These are phyloP conservation scores for Paramarasmius palmivorus DNA, from an alignment of 1,284 basidiomycete genomes.

Conservation along the genomic window DNA sequence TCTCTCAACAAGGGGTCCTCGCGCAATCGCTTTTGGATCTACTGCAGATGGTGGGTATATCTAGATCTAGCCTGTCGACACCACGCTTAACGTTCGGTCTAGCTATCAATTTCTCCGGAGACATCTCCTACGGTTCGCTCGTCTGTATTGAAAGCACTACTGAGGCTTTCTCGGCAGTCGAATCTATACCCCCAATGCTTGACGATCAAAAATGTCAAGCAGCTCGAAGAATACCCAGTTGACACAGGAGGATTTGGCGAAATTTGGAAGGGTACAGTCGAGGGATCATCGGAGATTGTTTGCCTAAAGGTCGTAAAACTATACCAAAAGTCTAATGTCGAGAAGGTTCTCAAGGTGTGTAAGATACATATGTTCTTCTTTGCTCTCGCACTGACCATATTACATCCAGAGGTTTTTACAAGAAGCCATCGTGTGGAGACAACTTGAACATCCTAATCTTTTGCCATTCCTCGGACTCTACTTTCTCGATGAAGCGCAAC, in stretches of 20 bases:
- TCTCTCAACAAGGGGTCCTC: too few species aligned
- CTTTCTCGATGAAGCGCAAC: slow-evolving; percentile 6
- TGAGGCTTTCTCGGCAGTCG: neutral
- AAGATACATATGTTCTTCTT: too few species aligned
- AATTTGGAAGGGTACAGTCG: neutral
- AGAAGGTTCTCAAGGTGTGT: neutral
- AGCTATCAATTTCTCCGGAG: neutral
- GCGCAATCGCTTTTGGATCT: too few species aligned
- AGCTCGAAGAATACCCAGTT: neutral
- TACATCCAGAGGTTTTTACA: neutral
- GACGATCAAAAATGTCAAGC: neutral
- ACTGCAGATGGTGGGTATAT: too few species aligned
- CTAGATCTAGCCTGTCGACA: too few species aligned
- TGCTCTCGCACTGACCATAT: too few species aligned
- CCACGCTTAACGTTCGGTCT: too few species aligned
- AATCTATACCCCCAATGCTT: neutral
- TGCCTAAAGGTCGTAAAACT: neutral
- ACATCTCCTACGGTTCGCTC: neutral
- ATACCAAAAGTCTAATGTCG: neutral
- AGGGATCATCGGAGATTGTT: neutral
- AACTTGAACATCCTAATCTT: slow-evolving; percentile 1
- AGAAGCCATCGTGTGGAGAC: slow-evolving; percentile 2
- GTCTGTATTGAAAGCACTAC: neutral
- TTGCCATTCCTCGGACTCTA: slow-evolving; percentile 2
- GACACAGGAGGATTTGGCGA: neutral